Evolutionary conservation across 2,329 filamentous ascomycete genomes (phyloP), one percentile per base, ranked within the genome.

Genomic region (Balansia obtecta): DNA sequence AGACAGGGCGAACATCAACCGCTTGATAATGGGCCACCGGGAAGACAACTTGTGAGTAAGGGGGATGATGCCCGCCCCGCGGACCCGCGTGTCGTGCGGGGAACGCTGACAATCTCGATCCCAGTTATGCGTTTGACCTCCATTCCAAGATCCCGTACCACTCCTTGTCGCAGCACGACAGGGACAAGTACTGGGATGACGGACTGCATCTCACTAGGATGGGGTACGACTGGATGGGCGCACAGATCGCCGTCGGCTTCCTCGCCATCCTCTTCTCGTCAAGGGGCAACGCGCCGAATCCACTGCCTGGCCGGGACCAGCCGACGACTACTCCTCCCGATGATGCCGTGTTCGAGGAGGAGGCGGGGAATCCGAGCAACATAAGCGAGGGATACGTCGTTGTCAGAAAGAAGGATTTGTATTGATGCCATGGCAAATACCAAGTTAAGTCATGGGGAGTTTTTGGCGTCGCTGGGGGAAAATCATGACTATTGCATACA

Each of bases 151-250:
- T 85, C 6, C 78, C 80, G 0, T 83, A 74, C 56, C 70, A 72
- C 55, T 58, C 61, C 15, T 71, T 83, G 58, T 59, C 69, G 2
- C 62, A 70, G 8, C 59, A 66, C 0, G 71, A 77, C 51, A 68
- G 71, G 20, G 54, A 66, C 2, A 66, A 65, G 51, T 76, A 79
- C 57, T 85, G 80, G 78, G 72, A 80, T 54, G 81, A 85, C 63
- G 72, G 71, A 16, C 55, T 84, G 20, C 81, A 85, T 64, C 68
- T 83, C 10, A 76, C 74, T 0, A 62, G 68, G 0, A 70, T 67
- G 7, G 82, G 82, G 8, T 85, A 85, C 66, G 72, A 82, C 58
- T 66, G 77, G 57, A 78, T 85, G 69, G 82, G 81, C 2, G 68
- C 72, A 39, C 69, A 74, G 51, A 68, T 85, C 46, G 80, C 74